These are phyloP conservation scores for Aegilops umbellulata DNA, from an alignment of 176 grass and related monocot species.

Conservation along the genomic window DNA sequence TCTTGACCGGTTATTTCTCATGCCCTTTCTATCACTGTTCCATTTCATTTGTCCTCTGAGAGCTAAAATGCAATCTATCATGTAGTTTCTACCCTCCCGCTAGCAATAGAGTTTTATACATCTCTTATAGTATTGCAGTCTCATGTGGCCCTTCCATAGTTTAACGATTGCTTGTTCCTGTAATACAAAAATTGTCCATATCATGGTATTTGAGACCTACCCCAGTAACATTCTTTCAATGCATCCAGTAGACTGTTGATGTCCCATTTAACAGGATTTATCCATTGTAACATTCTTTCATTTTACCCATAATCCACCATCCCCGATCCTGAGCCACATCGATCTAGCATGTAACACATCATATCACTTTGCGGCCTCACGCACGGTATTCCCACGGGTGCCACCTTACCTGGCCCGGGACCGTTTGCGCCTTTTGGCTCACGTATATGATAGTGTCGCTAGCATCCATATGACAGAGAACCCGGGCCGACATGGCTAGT, in stretches of 20 bases:
- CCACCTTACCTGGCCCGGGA: too few relatives aligned
- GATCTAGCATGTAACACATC: too few relatives aligned
- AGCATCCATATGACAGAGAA: too few relatives aligned
- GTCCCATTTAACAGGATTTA: too few relatives aligned
- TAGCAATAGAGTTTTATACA: neutral
- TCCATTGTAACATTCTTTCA: neutral
- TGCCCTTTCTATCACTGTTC: constrained; percentile 18
- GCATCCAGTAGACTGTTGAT: neutral
- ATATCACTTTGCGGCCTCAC: too few relatives aligned
- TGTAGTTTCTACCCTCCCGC: neutral
- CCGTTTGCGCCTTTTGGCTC: too few relatives aligned
- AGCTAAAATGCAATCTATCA: neutral
- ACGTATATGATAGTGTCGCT: too few relatives aligned
- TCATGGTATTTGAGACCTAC: neutral
- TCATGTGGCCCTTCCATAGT: neutral
- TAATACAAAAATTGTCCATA: neutral
- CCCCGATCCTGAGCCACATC: too few relatives aligned
- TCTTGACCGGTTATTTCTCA: constrained; percentile 87
- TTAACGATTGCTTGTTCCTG: neutral
- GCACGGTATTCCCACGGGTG: too few relatives aligned
- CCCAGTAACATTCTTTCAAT: neutral
- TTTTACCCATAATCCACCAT: neutral
- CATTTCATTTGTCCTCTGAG: neutral
- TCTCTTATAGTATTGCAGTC: neutral
- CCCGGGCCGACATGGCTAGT: too few relatives aligned